Percentiles rank a stretch among this genome's conserved stretches.
Conservation (phyloP, 163 green algal genomes). For the Prototheca stagnorum region DNA sequence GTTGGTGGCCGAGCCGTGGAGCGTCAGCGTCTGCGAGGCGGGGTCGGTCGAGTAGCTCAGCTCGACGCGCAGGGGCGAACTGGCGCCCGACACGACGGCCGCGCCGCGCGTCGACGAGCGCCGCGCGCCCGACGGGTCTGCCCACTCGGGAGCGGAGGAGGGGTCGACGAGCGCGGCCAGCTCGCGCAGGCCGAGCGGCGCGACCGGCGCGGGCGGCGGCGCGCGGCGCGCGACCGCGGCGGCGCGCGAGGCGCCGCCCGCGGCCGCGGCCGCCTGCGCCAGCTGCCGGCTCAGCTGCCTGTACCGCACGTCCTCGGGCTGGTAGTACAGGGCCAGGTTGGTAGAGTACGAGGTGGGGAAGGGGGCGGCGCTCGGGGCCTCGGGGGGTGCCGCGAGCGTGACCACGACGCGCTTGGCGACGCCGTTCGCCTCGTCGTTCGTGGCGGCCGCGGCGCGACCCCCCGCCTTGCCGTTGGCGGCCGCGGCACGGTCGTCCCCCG, state of each 20-base stretch:
- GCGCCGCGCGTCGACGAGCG: too few relatives aligned
- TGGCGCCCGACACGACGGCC: constrained; percentile 9
- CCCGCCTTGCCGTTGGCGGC: neutral
- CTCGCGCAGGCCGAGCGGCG: constrained; percentile 5
- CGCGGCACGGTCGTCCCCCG: neutral
- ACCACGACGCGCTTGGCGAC: neutral
- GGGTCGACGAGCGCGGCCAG: constrained; percentile 7
- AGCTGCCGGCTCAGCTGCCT: too few relatives aligned
- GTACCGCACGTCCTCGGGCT: too few relatives aligned
- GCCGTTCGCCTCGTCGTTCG: neutral
- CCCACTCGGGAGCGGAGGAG: too few relatives aligned
- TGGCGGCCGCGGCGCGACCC: neutral
- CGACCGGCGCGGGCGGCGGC: too few relatives aligned
- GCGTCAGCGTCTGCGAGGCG: constrained; percentile 2
- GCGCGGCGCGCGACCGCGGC: too few relatives aligned
- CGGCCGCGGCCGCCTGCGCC: neutral
- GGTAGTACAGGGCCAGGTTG: constrained; percentile 10
- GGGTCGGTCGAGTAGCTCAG: constrained; percentile 9
- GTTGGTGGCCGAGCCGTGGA: constrained; percentile 13
- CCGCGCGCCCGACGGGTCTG: too few relatives aligned
- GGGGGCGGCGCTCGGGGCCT: constrained; percentile 2
- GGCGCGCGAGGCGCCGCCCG: too few relatives aligned
- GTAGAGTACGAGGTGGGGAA: constrained; percentile 17
- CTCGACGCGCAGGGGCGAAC: constrained; percentile 7
- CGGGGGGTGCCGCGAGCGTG: neutral